Evolutionary conservation across 208 protist genomes (phyloP).

Genomic region (Leishmania gerbilli): DNA sequence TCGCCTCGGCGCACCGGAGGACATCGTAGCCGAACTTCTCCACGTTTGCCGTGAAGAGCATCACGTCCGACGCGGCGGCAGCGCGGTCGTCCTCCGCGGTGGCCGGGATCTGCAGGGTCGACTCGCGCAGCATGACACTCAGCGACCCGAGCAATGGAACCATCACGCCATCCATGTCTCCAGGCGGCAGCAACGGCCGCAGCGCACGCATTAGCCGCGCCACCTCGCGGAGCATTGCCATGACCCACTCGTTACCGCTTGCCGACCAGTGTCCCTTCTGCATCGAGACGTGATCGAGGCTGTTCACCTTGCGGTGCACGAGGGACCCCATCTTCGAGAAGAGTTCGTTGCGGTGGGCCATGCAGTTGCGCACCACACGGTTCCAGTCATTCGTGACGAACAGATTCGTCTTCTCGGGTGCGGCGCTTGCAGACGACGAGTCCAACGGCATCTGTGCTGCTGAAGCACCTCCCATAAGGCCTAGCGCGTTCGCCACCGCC

Average conservation of each 20-base stretch:
- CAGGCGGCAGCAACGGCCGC: conserved; percentile 59
- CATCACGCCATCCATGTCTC: conserved; percentile 69
- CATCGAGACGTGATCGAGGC: conserved; percentile 41
- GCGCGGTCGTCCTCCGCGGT: conserved; percentile 34
- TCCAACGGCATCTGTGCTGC: background rate
- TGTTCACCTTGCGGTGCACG: conserved; percentile 71
- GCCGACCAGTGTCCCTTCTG: conserved; percentile 46
- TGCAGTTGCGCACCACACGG: conserved; percentile 52
- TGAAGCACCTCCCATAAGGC: conserved; percentile 9
- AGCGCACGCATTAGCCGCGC: conserved; percentile 70
- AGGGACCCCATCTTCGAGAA: conserved; percentile 71
- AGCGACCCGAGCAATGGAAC: conserved; percentile 77
- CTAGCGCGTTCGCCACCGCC: conserved; percentile 28
- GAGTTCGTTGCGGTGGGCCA: conserved; percentile 66
- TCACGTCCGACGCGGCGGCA: conserved; percentile 61
- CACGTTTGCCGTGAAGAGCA: conserved; percentile 90
- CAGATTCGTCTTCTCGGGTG: conserved; percentile 14
- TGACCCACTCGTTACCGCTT: conserved; percentile 84
- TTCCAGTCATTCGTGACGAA: conserved; percentile 69
- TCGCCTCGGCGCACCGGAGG: conserved; percentile 58
- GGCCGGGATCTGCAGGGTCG: conserved; percentile 43
- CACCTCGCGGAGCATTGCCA: conserved; percentile 87
- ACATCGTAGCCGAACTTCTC: conserved; percentile 92
- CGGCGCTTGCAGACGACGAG: background rate
- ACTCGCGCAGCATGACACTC: conserved; percentile 60